Evolutionary conservation across 306 rosid species (phyloP), one percentile per base, ranked within the genome.

Genomic region (Cyamopsis tetragonoloba): DNA sequence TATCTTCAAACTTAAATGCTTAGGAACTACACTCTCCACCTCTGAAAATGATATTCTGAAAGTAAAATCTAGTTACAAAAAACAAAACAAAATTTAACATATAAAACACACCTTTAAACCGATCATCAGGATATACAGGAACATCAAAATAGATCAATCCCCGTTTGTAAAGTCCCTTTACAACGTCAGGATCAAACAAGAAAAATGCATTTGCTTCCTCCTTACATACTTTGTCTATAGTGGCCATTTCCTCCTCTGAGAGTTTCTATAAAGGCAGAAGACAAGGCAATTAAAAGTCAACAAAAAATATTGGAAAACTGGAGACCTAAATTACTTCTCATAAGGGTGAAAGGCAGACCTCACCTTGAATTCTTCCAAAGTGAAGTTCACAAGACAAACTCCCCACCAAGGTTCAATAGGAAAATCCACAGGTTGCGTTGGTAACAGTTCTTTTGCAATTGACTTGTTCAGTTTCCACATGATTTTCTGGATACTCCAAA

Each of bases 401-500:
- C 91, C 99, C 99, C 99, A 95, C 99, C 97, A 95, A 18, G 97
- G 90, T 68, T 95, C 99, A 72, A 95, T 86, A 61, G 85, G 79
- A 74, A 95, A 90, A 73, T 95, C 99, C 64, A 88, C 96, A 65
- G 97, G 97, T 48, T 86, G 99, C 24, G 82, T 73, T 17, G 99
- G 99, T 79, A 95, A 76, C 43, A 90, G 84, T 69, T 95, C 99
- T 79, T 86, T 95, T 62, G 99, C 99, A 71, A 95, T 95, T 55
- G 99, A 90, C 85, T 95, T 95, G 85, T 95, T 95, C 74, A 95
- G 79, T 82, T 95, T 95, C 99, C 97, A 95, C 99, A 86, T 95
- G 69, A 95, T 90, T 90, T 95, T 95, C 99, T 95, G 92, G 70
- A 82, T 67, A 72, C 77, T 73, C 96, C 86, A 85, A 81, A 78